Percentiles rank a stretch among this genome's conserved stretches.
Conservation (phyloP, 1,284 basidiomycete species). For the Phellopilus nigrolimitatus region DNA sequence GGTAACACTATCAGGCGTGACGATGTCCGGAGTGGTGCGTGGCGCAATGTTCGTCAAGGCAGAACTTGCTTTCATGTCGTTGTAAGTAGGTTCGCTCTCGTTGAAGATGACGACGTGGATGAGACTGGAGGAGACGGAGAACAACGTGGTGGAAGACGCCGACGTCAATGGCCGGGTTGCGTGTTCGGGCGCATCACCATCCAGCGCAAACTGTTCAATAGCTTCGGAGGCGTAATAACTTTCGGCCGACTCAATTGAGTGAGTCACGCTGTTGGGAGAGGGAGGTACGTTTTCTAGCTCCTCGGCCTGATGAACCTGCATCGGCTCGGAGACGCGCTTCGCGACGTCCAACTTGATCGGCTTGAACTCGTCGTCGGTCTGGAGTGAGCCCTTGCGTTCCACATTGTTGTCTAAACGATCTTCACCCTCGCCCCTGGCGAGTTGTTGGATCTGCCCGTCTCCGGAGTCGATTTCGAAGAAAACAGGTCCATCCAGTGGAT, state of each 20-base stretch:
- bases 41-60: background rate
- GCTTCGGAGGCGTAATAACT: background rate
- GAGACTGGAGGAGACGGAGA: background rate
- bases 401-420: background rate
- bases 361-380: conserved; percentile 13
- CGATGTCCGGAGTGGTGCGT: background rate
- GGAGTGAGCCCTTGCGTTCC: conserved; percentile 7
- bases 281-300: background rate
- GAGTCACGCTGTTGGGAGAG: background rate
- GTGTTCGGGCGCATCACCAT: background rate
- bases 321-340: background rate
- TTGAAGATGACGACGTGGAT: background rate
- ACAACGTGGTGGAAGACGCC: background rate
- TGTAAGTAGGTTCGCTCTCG: background rate
- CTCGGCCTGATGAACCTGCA: background rate
- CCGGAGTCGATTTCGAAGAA: conserved; percentile 7
- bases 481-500: background rate
- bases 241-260: no score
- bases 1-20: conserved; percentile 3
- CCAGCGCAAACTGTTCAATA: background rate
- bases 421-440: background rate
- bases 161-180: background rate
- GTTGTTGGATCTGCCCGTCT: conserved; percentile 1
- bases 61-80: background rate
- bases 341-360: conserved; percentile 9